Base-by-base conservation (phyloP, 768 basidiomycete genomes). In the Lanmaoa pseudosensibilis region DNA sequence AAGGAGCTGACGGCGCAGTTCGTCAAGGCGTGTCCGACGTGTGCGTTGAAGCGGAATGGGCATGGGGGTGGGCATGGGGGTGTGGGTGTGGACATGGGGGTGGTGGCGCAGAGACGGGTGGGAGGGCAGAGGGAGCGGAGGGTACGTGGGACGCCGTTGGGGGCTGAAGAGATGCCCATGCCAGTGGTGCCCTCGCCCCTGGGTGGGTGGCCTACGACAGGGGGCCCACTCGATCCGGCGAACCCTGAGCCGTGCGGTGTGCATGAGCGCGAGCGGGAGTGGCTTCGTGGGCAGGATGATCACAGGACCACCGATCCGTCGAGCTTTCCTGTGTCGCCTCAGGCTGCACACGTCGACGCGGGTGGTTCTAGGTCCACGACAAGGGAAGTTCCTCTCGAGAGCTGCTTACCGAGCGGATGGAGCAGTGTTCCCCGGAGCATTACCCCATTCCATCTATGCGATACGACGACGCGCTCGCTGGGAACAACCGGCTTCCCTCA, bases 1-100 rank as follows among this genome's bases (percentile, higher is more conserved):
- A 93, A 92, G 72, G 87, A 90, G 65, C 83, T 94, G 40, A 82
- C 92, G 45, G 83, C 87, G 18, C 82, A 81, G 56, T 94, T 91
- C 66, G 85, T 92, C 71, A 85, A 84, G 70, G 79, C 79, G 25
- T 93, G 92, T 65, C 92, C 90, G 15, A 88, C 88, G 9, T 93
- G 92, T 63, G 78, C 70, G 56, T 74, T 69, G 50, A 78, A 79
- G 69, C 70, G 77, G 58, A 74, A 73, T 50, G 75, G 75, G 43
- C 66, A 71, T 21, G 71, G 27, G 27, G 27, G 27, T 7, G 27
- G 70, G n/a, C 62, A 68, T 40, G 62, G 67, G 3, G 63, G 58
- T 2, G 46, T 64, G 41, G 45, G 60, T 52, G 18, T 37, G 38
- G 50, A 36, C 11, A 13, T 39, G 36, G 40, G 44, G 3, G 3